phyloP scores from a whole-genome alignment of 352 stramenopile species.

The Blastocystis sp. region DNA sequence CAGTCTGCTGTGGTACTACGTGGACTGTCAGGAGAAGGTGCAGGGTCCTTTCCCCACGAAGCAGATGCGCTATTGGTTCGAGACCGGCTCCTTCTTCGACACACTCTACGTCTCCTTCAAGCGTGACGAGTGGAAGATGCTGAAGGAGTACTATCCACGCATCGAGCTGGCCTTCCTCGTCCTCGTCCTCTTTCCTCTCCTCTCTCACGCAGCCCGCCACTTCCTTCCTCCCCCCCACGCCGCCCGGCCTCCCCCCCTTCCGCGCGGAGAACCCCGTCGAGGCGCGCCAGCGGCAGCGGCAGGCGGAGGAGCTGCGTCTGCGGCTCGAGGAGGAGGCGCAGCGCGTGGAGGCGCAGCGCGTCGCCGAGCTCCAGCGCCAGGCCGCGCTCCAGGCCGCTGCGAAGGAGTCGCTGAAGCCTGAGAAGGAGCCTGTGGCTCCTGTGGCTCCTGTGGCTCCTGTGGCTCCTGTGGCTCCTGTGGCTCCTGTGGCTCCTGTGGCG shows the following conservation, averaged over 20 bases:
- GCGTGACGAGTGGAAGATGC: neutral
- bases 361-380: neutral
- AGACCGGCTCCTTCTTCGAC: conserved; percentile 39
- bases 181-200: neutral
- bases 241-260: neutral
- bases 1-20: conserved; percentile 27
- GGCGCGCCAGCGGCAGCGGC: neutral
- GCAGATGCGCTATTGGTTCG: conserved; percentile 24
- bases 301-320: neutral
- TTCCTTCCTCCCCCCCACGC: neutral
- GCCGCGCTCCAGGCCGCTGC: neutral
- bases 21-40: neutral
- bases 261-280: neutral
- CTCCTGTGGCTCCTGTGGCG: too few relatives aligned
- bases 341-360: neutral
- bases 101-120: neutral
- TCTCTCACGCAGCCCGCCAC: neutral
- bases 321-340: neutral
- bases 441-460: too few relatives aligned
- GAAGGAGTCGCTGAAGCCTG: neutral
- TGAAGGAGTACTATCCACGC: neutral
- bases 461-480: too few relatives aligned
- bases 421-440: neutral
- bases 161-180: conserved; percentile 7
- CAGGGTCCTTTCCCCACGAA: conserved; percentile 34